Evolutionary conservation across 805 yeast species (phyloP).

Genomic region (Nakazawaea wyomingensis): DNA sequence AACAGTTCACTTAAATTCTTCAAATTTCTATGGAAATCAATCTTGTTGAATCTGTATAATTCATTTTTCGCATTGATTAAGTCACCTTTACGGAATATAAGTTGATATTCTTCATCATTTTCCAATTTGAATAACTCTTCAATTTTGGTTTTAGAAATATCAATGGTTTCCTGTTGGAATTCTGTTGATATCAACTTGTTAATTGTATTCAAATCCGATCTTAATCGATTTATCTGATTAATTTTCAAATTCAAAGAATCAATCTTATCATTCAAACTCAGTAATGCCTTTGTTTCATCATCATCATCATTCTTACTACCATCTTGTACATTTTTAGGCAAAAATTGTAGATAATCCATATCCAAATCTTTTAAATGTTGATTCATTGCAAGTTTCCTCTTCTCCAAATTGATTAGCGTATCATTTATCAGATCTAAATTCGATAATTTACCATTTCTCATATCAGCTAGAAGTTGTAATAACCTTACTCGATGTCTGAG

Average conservation of each 20-base stretch:
- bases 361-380: constrained; percentile 10
- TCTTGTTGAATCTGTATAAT: constrained; percentile 8
- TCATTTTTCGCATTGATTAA: constrained; percentile 3
- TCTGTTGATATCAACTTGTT: constrained; percentile 4
- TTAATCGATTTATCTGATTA: constrained; percentile 1
- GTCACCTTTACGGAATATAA: constrained; percentile 10
- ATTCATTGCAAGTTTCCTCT: constrained; percentile 6
- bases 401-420: constrained; percentile 9
- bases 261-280: background rate
- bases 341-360: constrained; percentile 5
- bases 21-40: constrained; percentile 9
- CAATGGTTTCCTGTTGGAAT: constrained; percentile 3
- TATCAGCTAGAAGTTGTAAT: constrained; percentile 5
- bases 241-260: background rate
- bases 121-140: constrained; percentile 9
- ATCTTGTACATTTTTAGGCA: no score
- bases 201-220: constrained; percentile 7
- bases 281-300: background rate
- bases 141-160: constrained; percentile 2
- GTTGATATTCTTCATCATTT: constrained; percentile 10
- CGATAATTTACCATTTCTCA: constrained; percentile 2
- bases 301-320: constrained; percentile 1
- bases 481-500: constrained; percentile 8
- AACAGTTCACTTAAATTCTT: constrained; percentile 9
- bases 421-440: constrained; percentile 8